Percentiles rank a stretch among this genome's conserved stretches.
Conservation (phyloP, 495 filamentous ascomycete species). For the Endocarpon pusillum region DNA sequence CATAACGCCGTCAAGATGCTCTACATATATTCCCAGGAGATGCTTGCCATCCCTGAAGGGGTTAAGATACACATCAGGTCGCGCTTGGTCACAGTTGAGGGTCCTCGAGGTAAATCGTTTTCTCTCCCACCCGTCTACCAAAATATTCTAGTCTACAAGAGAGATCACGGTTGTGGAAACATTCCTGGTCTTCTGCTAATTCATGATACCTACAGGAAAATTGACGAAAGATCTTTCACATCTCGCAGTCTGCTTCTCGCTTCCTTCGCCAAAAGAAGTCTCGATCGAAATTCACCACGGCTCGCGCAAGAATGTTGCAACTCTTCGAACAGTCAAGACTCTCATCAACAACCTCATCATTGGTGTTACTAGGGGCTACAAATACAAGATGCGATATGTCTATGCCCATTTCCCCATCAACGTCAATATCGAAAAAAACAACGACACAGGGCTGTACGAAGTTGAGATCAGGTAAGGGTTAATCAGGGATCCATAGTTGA, state of each 20-base stretch:
- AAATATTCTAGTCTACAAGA: constrained; percentile 1
- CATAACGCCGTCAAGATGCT: constrained; percentile 91
- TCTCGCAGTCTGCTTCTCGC: constrained; percentile 85
- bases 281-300: constrained; percentile 96
- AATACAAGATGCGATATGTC: constrained; percentile 99
- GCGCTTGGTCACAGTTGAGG: constrained; percentile 85
- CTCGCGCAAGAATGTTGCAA: constrained; percentile 88
- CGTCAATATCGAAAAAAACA: constrained; percentile 96
- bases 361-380: constrained; percentile 95
- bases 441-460: constrained; percentile 69
- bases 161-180: background rate
- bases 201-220: constrained; percentile 44
- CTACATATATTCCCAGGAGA: constrained; percentile 95
- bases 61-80: constrained; percentile 96
- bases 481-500: background rate
- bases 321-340: constrained; percentile 91
- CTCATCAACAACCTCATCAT: constrained; percentile 96
- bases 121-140: background rate
- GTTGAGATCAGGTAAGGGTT: constrained; percentile 87
- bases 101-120: constrained; percentile 50
- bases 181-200: constrained; percentile 7
- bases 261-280: constrained; percentile 65
- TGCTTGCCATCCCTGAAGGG: constrained; percentile 87
- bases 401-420: constrained; percentile 99
- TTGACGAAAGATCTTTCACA: constrained; percentile 91